Evolutionary conservation across 140 eudicot species (phyloP).

Genomic region (Artemisia princeps): DNA sequence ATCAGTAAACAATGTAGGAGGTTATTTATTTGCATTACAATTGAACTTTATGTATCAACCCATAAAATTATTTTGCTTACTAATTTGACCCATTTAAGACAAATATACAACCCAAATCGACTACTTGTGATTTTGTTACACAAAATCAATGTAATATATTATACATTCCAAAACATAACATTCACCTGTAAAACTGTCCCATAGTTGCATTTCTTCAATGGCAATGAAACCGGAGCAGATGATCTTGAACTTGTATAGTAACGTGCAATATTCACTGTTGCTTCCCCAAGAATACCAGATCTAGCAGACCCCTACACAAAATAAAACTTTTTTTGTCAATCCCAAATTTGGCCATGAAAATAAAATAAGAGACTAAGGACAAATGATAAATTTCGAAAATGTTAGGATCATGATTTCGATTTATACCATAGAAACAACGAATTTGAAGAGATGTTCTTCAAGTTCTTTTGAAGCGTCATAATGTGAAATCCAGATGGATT

Average conservation of each 20-base stretch:
- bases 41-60: too few relatives aligned
- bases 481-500: conserved; percentile 62
- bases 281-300: conserved; percentile 88
- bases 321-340: background rate
- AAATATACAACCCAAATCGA: too few relatives aligned
- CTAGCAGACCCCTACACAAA: conserved; percentile 71
- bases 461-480: conserved; percentile 55
- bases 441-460: conserved; percentile 62
- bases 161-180: background rate
- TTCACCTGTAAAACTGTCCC: conserved; percentile 74
- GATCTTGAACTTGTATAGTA: conserved; percentile 52
- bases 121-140: too few relatives aligned
- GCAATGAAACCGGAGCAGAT: conserved; percentile 56
- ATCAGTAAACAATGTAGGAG: background rate
- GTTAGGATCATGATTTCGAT: conserved; percentile 4
- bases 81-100: too few relatives aligned
- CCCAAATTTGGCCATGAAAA: background rate
- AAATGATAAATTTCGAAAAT: too few relatives aligned
- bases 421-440: conserved; percentile 72
- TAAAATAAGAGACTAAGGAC: background rate
- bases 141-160: background rate
- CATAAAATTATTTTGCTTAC: too few relatives aligned
- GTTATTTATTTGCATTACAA: too few relatives aligned
- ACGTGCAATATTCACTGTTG: conserved; percentile 50
- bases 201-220: conserved; percentile 71